A percentile compares a stretch with the other conserved stretches of the same genome.
These are phyloP conservation scores for Thelonectria olida DNA, from an alignment of 2,329 filamentous ascomycete genomes.

Conservation along the genomic window DNA sequence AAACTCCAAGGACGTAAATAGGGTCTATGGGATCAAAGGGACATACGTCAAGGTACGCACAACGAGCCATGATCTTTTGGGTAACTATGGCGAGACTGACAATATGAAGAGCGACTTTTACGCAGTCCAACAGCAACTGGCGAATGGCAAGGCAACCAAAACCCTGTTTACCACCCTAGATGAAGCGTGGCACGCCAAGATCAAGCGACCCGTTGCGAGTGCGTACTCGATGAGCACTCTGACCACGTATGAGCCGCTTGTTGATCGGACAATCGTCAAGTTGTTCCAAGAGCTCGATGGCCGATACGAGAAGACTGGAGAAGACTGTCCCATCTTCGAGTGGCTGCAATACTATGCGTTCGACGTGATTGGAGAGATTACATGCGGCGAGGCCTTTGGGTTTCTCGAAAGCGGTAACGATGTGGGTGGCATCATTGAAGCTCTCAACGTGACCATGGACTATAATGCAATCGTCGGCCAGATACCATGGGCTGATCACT, in stretches of 20 bases:
- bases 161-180: slow-evolving; percentile 37
- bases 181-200: slow-evolving; percentile 31
- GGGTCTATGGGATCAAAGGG: slow-evolving; percentile 29
- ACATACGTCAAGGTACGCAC: slow-evolving; percentile 20
- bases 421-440: slow-evolving; percentile 24
- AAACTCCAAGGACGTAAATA: not conserved
- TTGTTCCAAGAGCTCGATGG: slow-evolving; percentile 23
- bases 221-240: slow-evolving; percentile 34
- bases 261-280: slow-evolving; percentile 30
- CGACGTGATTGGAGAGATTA: slow-evolving; percentile 33
- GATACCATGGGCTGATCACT: slow-evolving; percentile 34
- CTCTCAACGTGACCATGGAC: slow-evolving; percentile 23
- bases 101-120: slow-evolving; percentile 1
- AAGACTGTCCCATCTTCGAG: slow-evolving; percentile 31
- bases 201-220: slow-evolving; percentile 32
- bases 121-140: slow-evolving; percentile 9
- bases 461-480: slow-evolving; percentile 34
- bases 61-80: too few relatives aligned
- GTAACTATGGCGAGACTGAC: too few relatives aligned
- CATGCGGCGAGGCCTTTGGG: slow-evolving; percentile 26
- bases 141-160: slow-evolving; percentile 30
- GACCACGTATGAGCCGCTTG: slow-evolving; percentile 31
- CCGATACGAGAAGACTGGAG: slow-evolving; percentile 16
- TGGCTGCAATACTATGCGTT: slow-evolving; percentile 35
- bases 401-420: slow-evolving; percentile 28